Evolutionary conservation across 225 moss, liverwort and hornwort species (phyloP).

Genomic region (Sphagnum contortum): DNA sequence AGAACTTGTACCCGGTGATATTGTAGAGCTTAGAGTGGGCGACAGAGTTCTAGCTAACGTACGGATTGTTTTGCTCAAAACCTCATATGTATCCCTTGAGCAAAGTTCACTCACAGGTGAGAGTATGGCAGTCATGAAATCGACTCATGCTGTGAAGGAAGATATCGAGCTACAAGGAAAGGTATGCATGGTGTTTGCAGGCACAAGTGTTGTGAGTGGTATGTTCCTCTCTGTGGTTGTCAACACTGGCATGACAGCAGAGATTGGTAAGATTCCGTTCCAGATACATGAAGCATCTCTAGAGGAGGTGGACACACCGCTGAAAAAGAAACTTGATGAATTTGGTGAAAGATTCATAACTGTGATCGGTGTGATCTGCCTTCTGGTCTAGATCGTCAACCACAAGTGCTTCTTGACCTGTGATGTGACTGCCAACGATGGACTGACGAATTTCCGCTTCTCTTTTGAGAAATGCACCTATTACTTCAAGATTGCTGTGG

Average conservation of each 20-base stretch:
- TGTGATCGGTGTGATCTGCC: constrained; percentile 80
- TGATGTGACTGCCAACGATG: constrained; percentile 46
- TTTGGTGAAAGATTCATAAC: constrained; percentile 80
- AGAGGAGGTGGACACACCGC: constrained; percentile 80
- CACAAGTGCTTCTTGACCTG: constrained; percentile 90
- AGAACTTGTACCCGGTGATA: constrained; percentile 40
- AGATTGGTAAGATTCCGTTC: constrained; percentile 92
- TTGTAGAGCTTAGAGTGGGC: constrained; percentile 85
- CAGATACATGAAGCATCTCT: constrained; percentile 91
- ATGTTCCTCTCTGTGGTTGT: constrained; percentile 57
- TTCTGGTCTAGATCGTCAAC: constrained; percentile 91
- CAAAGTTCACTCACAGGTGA: constrained; percentile 97
- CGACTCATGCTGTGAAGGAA: constrained; percentile 38
- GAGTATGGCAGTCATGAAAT: constrained; percentile 85
- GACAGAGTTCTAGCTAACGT: constrained; percentile 94
- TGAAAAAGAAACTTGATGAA: constrained; percentile 89
- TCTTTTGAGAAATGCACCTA: constrained; percentile 94
- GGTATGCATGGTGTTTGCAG: constrained; percentile 72
- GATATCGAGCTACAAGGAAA: constrained; percentile 90
- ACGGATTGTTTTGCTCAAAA: constrained; percentile 64
- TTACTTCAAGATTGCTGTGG: constrained; percentile 95
- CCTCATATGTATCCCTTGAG: constrained; percentile 70
- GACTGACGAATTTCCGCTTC: constrained; percentile 58
- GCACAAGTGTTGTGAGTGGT: constrained; percentile 82
- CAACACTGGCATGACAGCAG: constrained; percentile 68